Evolutionary conservation across 1,139 yeast species (phyloP).

Genomic region (Protomyces macrosporus): DNA sequence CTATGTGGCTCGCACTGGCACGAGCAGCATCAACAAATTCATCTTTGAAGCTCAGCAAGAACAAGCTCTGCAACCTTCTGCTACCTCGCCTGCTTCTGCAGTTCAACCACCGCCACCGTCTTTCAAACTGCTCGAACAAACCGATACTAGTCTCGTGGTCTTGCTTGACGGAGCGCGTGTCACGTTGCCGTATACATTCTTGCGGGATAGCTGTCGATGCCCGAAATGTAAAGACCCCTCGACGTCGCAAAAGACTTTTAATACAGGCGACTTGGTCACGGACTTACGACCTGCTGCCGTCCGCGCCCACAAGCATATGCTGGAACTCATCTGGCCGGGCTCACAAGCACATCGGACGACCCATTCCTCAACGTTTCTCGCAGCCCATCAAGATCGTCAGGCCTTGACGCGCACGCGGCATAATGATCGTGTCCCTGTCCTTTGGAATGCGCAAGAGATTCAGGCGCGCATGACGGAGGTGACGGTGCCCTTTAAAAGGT

Average conservation of each 20-base stretch:
- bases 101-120: background rate
- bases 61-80: background rate
- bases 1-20: background rate
- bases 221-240: slow-evolving; percentile 50
- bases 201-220: slow-evolving; percentile 60
- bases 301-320: slow-evolving; percentile 37
- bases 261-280: slow-evolving; percentile 50
- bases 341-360: slow-evolving; percentile 41
- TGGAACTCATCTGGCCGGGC: slow-evolving; percentile 53
- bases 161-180: background rate
- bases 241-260: slow-evolving; percentile 61
- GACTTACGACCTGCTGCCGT: slow-evolving; percentile 37
- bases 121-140: background rate
- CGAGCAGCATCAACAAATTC: background rate
- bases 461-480: slow-evolving; percentile 34
- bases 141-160: background rate
- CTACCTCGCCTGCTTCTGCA: background rate
- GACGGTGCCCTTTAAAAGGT: slow-evolving; percentile 44
- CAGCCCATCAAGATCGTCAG: slow-evolving; percentile 43
- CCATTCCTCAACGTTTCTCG: slow-evolving; percentile 49
- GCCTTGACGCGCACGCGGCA: slow-evolving; percentile 35
- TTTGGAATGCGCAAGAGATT: slow-evolving; percentile 35
- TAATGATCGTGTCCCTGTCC: slow-evolving; percentile 45
- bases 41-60: background rate
- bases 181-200: slow-evolving; percentile 41